Percentiles rank a stretch among this genome's conserved stretches.
These are phyloP conservation scores for Astraeus odoratus DNA, from an alignment of 768 basidiomycete species.

Conservation along the genomic window DNA sequence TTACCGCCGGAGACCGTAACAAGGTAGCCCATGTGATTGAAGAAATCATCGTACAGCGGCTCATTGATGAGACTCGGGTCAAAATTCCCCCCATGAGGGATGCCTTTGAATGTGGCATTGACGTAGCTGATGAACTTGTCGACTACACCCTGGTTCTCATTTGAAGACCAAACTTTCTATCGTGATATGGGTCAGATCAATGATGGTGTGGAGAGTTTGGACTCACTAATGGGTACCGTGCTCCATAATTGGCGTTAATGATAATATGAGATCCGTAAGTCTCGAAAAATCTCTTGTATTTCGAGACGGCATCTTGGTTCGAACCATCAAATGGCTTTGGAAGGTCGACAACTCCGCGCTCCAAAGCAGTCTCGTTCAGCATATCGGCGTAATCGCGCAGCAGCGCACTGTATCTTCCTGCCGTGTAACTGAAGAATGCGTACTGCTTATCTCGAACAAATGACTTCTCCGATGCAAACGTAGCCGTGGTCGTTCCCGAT, in stretches of 20 bases:
- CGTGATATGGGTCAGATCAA: background rate
- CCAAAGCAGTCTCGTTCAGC: background rate
- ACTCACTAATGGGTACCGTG: background rate
- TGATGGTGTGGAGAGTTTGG: background rate
- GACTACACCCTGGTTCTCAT: background rate
- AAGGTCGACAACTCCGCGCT: background rate
- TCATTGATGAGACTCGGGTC: background rate
- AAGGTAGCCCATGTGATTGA: conserved; percentile 2
- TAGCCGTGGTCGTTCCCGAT: background rate
- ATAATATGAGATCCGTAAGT: background rate
- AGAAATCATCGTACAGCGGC: conserved; percentile 5
- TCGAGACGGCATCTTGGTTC: background rate
- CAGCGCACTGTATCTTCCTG: background rate
- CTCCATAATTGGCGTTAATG: background rate
- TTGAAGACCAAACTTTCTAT: conserved; percentile 5
- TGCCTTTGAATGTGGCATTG: conserved; percentile 7
- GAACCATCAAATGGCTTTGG: background rate
- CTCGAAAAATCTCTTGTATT: background rate
- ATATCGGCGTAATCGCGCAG: background rate
- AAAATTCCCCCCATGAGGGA: conserved; percentile 1
- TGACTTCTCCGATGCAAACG: background rate
- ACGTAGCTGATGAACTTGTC: conserved; percentile 4
- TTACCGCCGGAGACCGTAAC: conserved; percentile 7
- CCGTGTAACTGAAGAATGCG: background rate
- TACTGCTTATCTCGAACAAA: background rate